Evolutionary conservation across 306 rosid genomes (phyloP).

Genomic region (Styphnolobium japonicum): DNA sequence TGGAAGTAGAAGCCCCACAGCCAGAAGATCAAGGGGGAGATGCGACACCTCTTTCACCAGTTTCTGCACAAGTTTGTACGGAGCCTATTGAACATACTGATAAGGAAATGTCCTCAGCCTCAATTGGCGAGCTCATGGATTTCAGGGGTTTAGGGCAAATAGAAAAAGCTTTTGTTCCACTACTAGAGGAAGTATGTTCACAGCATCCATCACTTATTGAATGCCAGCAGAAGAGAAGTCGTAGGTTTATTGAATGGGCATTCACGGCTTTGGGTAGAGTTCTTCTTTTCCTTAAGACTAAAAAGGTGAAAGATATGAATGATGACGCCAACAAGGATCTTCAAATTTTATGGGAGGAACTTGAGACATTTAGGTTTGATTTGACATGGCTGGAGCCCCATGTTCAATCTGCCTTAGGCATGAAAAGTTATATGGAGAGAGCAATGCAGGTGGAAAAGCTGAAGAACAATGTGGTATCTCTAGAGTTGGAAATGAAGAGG

Average conservation of each 20-base stretch:
- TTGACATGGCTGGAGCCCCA: constrained; percentile 28
- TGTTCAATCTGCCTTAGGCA: constrained; percentile 20
- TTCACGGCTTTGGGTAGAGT: constrained; percentile 27
- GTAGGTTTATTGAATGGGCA: constrained; percentile 4
- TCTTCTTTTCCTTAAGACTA: constrained; percentile 3
- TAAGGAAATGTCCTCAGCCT: not conserved
- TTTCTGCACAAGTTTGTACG: not conserved
- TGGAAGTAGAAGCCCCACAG: not conserved
- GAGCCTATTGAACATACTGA: not conserved
- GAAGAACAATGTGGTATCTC: not conserved
- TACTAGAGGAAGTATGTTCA: constrained; percentile 11
- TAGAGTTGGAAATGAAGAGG: constrained; percentile 8
- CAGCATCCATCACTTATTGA: constrained; percentile 11
- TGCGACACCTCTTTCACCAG: not conserved
- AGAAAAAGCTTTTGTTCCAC: not conserved
- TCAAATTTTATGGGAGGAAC: constrained; percentile 21
- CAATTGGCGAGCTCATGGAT: not conserved
- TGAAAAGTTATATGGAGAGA: not conserved
- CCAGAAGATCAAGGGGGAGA: not conserved
- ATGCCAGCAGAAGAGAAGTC: constrained; percentile 9
- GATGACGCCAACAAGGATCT: not conserved
- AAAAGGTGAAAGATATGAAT: constrained; percentile 15
- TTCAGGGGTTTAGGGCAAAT: constrained; percentile 4
- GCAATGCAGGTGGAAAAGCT: not conserved
- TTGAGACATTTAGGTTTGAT: constrained; percentile 21